These are phyloP conservation scores for Coniochaeta hoffmannii DNA, from an alignment of 2,329 filamentous ascomycete species.

Conservation along the genomic window DNA sequence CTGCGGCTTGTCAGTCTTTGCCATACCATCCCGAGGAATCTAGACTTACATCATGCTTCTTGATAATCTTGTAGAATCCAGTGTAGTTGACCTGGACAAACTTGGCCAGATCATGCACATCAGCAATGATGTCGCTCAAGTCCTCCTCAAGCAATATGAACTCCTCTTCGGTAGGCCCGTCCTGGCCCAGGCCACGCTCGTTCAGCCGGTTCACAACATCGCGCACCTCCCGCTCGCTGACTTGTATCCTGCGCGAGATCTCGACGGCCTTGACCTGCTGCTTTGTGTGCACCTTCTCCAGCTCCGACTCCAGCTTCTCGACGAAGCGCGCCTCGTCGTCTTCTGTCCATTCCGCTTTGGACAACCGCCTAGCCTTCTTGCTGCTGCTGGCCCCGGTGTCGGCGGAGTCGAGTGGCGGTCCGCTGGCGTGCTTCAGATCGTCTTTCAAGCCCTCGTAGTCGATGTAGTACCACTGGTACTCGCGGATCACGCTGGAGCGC, in stretches of 20 bases:
- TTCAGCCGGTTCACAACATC: conserved; percentile 75
- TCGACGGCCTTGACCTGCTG: conserved; percentile 96
- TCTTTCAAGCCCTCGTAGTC: conserved; percentile 91
- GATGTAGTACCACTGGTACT: conserved; percentile 98
- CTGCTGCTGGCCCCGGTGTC: conserved; percentile 20
- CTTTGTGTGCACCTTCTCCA: conserved; percentile 97
- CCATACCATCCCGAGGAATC: background rate
- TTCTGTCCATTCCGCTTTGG: conserved; percentile 70
- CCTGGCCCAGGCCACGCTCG: conserved; percentile 48
- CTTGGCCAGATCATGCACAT: conserved; percentile 96
- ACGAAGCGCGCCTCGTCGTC: conserved; percentile 90
- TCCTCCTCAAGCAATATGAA: conserved; percentile 92
- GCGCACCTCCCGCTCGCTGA: conserved; percentile 81
- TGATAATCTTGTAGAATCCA: conserved; percentile 99
- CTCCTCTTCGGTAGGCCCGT: conserved; percentile 75
- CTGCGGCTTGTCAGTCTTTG: conserved; percentile 31
- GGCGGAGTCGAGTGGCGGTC: conserved; percentile 22
- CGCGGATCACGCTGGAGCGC: conserved; percentile 88
- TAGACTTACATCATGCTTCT: conserved; percentile 85
- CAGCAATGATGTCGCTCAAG: conserved; percentile 94
- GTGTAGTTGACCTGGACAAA: conserved; percentile 99
- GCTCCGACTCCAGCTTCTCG: conserved; percentile 75
- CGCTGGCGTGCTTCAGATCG: conserved; percentile 69
- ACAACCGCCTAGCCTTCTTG: conserved; percentile 32
- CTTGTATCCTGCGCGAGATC: conserved; percentile 82